Base-by-base conservation (phyloP, 805 yeast species). In the Cyberlindnera mississippiensis region DNA sequence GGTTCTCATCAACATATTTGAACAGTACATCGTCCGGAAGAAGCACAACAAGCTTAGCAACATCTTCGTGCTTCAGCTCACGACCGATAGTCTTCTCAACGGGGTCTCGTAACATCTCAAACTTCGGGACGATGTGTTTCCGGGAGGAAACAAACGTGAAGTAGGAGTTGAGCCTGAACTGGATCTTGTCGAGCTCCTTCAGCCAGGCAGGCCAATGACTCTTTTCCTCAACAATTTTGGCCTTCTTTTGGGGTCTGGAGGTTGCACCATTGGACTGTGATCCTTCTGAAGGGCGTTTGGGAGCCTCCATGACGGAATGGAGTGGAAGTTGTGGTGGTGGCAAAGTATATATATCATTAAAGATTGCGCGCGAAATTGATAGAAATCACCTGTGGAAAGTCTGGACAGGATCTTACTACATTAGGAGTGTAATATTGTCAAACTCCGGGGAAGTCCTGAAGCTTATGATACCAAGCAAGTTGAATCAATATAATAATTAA, bases 1-100 rank as follows among this genome's bases (percentile, higher is more conserved):
- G 90, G 53, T 82, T 82, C 57, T 83, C 88, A 59, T 90, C 96
- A 33, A 84, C 80, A 58, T 85, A 90, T 38, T 79, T 85, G 53
- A 81, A 80, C 2, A 78, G 65, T 11, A 85, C 75, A 37, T 85
- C 91, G 20, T 73, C 66, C 0, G 96, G 96, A 2, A 85, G 59
- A 7, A 89, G 54, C 8, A 66, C 72, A 34, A 71, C 75, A 26
- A 90, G 70, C 42, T 72, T 69, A 2, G 95, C 85, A 28, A 84
- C 71, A 58, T 87, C 95, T 9, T 68, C 61, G 10, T 63, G 55
- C 1, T 69, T 64, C 13, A 78, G 53, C 7, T 62, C 62, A 18
- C 79, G 55, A n/a, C 64, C 63, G 4, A 80, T 59, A 2, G 72
- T 69, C 35, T 67, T 68, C 42, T 76, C 77, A 8, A 77, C 75